Base-by-base conservation (phyloP, 148 eudicot species). In the Oxyria digyna region DNA sequence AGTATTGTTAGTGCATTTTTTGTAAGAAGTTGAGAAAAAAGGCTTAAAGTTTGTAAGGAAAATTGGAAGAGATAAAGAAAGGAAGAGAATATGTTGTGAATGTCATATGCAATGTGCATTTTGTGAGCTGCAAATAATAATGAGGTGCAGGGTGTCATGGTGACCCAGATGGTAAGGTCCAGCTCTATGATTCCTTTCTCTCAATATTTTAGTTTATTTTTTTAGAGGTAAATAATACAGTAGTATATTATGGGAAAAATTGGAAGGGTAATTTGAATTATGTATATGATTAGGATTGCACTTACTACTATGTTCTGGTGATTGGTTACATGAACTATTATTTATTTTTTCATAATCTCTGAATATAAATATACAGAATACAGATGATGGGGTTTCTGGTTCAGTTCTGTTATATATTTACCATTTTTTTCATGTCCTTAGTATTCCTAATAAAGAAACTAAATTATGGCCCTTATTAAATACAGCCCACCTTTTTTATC, bases 61-160 rank as follows among this genome's bases (percentile, higher is more conserved):
- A 59, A 20, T 46, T 27, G 35, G 64, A 14, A 29, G 64, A 57
- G 64, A 71, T 62, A 42, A 57, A 70, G 71, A 69, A 48, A 75
- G 68, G 14, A 72, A 67, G 35, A 67, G 72, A 74, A 71, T 50
- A 71, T 59, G 72, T 26, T 49, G 41, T 38, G 37, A 33, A 33
- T 33, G 69, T 13, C 63, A 55, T 55, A 55, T 55, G 63, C 64
- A 12, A 59, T 29, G 20, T 59, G 64, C 64, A 59, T 59, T 59
- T 14, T 59, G 12, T 59, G 64, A 59, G 64, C 64, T 59, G 64
- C 37, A 59, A 27, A 59, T 59, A 59, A 59, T 59, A 12, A 59
- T 59, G 64, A 59, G 64, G 64, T 59, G 64, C 38, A 59, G 63
- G 17, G 64, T 59, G 64, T 59, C 37, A 27, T 59, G 37, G 38